Conservation (phyloP, 257 asterid genomes). For the Nicotiana knightiana region DNA sequence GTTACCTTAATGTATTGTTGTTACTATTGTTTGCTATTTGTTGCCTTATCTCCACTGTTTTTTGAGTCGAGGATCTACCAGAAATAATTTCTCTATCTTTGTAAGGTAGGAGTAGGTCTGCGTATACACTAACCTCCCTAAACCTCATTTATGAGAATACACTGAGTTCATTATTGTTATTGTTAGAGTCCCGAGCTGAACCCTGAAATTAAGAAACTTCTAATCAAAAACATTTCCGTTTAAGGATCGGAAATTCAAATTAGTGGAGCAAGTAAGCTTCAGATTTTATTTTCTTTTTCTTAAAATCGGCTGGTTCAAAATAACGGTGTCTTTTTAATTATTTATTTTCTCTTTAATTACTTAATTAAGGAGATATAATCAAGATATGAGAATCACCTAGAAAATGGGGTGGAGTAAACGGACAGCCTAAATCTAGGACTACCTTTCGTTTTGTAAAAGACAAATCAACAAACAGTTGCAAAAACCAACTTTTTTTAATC, state of each 20-base stretch:
- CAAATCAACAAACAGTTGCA: constrained; percentile 49
- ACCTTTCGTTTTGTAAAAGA: constrained; percentile 24
- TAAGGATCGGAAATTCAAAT: not conserved
- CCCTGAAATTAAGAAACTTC: not conserved
- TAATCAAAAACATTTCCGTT: not conserved
- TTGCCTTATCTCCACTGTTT: no score
- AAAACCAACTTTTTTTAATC: not conserved
- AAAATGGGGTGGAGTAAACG: constrained; percentile 1
- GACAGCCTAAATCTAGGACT: constrained; percentile 7
- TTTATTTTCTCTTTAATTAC: not conserved
- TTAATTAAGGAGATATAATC: not conserved
- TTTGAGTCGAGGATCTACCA: no score
- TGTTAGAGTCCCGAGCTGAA: not conserved
- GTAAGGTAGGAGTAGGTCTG: no score
- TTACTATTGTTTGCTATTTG: no score
- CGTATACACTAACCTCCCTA: no score
- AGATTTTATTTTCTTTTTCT: not conserved
- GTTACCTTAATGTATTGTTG: no score
- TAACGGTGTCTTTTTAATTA: not conserved
- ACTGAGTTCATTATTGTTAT: no score
- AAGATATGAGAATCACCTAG: not conserved
- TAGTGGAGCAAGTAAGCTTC: not conserved
- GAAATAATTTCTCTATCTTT: no score
- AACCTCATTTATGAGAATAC: no score
- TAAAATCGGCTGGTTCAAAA: not conserved